Evolutionary conservation across 2,329 filamentous ascomycete species (phyloP).

Genomic region (Aspergillus awamori): DNA sequence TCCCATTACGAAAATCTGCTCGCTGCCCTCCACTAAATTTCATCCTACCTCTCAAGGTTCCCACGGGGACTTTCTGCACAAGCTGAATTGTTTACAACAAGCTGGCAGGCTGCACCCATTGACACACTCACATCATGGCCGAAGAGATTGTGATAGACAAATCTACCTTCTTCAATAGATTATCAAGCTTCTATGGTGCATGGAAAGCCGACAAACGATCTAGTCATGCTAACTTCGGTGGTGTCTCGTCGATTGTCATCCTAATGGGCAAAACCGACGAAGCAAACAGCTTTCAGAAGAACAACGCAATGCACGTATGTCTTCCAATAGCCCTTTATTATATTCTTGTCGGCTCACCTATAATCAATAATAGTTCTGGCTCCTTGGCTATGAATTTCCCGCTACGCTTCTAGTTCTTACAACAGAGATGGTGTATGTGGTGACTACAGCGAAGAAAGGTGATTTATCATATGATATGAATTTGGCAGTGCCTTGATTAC

Average conservation of each 20-base stretch:
- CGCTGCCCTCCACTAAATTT: not conserved
- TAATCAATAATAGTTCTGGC: slow-evolving; percentile 74
- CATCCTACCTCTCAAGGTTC: not conserved
- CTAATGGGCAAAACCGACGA: slow-evolving; percentile 96
- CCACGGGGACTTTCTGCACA: not conserved
- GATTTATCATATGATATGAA: slow-evolving; percentile 12
- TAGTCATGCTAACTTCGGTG: slow-evolving; percentile 81
- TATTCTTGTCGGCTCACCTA: not conserved
- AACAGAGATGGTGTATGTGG: slow-evolving; percentile 80
- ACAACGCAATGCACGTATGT: slow-evolving; percentile 91
- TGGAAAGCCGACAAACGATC: slow-evolving; percentile 97
- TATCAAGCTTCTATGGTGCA: slow-evolving; percentile 80
- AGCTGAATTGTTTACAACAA: not conserved
- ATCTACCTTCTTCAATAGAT: slow-evolving; percentile 88
- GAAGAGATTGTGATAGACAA: slow-evolving; percentile 95
- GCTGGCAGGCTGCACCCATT: slow-evolving; percentile 11
- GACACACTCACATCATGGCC: slow-evolving; percentile 52
- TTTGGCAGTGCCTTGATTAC: not conserved
- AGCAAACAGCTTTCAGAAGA: slow-evolving; percentile 85
- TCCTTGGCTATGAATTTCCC: slow-evolving; percentile 97
- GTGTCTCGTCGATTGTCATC: slow-evolving; percentile 82
- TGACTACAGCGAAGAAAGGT: slow-evolving; percentile 99
- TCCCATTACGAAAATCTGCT: not conserved
- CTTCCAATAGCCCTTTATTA: slow-evolving; percentile 5
- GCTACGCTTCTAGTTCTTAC: slow-evolving; percentile 94